Base-by-base conservation (phyloP, 768 basidiomycete species). In the Rhodosporidiobolus sp. region DNA sequence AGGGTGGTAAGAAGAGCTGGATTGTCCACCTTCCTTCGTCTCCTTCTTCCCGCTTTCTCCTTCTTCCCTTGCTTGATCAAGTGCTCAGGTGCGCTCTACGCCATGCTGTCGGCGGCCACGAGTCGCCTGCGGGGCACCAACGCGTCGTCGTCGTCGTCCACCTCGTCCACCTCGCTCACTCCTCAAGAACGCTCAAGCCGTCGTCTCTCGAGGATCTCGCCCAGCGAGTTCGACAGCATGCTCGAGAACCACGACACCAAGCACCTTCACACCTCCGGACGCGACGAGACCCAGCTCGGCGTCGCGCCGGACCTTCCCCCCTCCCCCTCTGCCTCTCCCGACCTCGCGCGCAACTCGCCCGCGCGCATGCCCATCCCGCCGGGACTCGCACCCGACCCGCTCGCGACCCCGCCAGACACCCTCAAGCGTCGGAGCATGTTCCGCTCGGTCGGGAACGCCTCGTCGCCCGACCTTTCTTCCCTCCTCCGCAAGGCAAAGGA, bases 401-500 rank as follows among this genome's bases (percentile, higher is more conserved):
- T 43, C 38, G n/a, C n/a, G n/a, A n/a, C n/a, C n/a, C n/a, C 67
- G 16, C 67, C 67, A 14, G 53, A 69, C 26, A 52, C n/a, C 8
- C 46, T 58, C 61, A 53, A 63, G 46, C 49, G 62, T 3, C 34
- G 59, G 43, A 65, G 66, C 73, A 87, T 96, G 83, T 94, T 93
- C 80, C 85, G 94, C 68, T 89, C 90, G 28, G 85, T 90, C 19
- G 94, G 92, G 54, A 94, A 92, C 14, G 90, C 92, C n/a, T 91
- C 90, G 77, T n/a, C n/a, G n/a, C n/a, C n/a, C n/a, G 94, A 97
- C 81, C 84, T 96, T 30, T 91, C 91, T 8, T 93, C 91, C 17
- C 84, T 96, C 64, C 81, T 94, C 65, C 85, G 89, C 72, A 94
- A 93, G 82, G 89, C 90, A 24, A 91, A 88, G 81, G 89, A 89